Conservation (phyloP, 306 rosid genomes). For the Dryas drummondii region DNA sequence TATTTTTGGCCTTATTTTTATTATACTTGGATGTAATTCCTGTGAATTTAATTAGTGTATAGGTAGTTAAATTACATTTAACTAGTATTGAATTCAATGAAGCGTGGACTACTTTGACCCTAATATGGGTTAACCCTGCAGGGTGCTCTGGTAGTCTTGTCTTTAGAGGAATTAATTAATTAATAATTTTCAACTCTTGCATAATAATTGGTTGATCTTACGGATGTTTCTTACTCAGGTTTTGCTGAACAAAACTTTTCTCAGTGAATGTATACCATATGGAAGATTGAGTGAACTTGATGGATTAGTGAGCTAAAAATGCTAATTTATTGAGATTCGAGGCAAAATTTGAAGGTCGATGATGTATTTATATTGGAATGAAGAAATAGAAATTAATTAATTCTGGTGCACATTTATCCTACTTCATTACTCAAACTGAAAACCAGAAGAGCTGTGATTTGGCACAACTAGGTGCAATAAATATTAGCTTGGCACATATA, state of each 20-base stretch:
- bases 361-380: slow-evolving; percentile 7
- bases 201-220: too few relatives aligned
- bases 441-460: neutral
- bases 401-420: neutral
- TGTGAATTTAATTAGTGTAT: neutral
- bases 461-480: neutral
- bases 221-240: neutral
- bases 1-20: neutral
- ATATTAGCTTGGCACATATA: neutral
- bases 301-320: neutral
- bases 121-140: neutral
- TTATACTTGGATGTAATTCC: neutral
- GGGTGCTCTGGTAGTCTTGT: neutral
- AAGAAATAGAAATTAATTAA: slow-evolving; percentile 4
- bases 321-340: neutral
- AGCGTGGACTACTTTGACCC: neutral
- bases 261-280: neutral
- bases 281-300: neutral
- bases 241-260: neutral
- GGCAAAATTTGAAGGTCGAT: slow-evolving; percentile 3
- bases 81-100: neutral
- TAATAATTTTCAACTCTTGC: too few relatives aligned
- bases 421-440: neutral
- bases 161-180: neutral
- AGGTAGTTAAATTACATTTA: neutral